Base-by-base conservation (phyloP, 371 early-diverging fungal species). In the Apophysomyces ossiformis region DNA sequence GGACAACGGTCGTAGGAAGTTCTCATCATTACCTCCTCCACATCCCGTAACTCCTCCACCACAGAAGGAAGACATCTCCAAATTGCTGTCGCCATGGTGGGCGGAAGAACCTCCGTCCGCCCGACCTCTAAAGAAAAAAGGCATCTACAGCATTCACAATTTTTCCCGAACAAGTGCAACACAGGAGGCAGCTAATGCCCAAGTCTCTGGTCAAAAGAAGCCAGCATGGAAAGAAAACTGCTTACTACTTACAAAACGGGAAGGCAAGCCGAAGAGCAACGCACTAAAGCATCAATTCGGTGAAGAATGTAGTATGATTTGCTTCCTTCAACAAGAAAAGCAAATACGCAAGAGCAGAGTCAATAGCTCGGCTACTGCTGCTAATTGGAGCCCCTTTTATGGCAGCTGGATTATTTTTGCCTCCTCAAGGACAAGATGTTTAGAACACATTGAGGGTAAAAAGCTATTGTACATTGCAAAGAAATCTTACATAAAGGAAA, bases 51-150 rank as follows among this genome's bases (percentile, higher is more conserved):
- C 54, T 5, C 54, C 54, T 7, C 54, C 54, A 21, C 54, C 54
- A 1, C 54, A n/a, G 54, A 26, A 50, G 18, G 54, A 50, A 50
- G 54, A 50, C 21, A 8, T 21, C 7, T 50, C 54, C 21, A 50
- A 50, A 16, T 21, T 50, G n/a, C 1, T 50, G 21, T 50, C 54
- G 11, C 54, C 54, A 21, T 50, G 54, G 54, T 50, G 54, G 54
- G 16, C 54, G 54, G 54, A 50, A 50, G 54, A 50, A 50, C 54
- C 21, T 50, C 54, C 54, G 54, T 18, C 54, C 21, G 21, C 16
- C 54, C 54, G 54, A 50, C 54, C 54, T 50, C 54, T 26, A 50
- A 50, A 50, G 54, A 50, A 50, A 50, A 50, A 50, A 11, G 54
- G 54, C n/a, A 50, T 50, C 21, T 50, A 50, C 54, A 50, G 21